phyloP scores from a whole-genome alignment of 495 filamentous ascomycete genomes.

The Aspergillus hancockii region DNA sequence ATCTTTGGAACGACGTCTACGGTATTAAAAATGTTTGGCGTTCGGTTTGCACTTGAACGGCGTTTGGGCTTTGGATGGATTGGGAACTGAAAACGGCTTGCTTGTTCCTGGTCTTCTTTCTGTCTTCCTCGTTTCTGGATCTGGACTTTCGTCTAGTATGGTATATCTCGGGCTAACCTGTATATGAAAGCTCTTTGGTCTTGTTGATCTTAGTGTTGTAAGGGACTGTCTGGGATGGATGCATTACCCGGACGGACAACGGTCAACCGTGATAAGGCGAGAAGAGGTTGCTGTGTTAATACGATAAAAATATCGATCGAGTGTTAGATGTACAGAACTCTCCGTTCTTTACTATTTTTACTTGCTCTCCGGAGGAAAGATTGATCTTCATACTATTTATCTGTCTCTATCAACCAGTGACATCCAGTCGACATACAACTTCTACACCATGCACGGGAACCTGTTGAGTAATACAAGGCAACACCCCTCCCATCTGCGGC shows the following conservation, averaged over 20 bases:
- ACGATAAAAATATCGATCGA: constrained; percentile 1
- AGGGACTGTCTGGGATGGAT: neutral
- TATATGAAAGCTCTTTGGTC: neutral
- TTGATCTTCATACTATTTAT: neutral
- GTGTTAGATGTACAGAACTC: neutral
- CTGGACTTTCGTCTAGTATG: neutral
- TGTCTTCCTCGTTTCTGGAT: neutral
- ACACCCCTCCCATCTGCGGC: constrained; percentile 32
- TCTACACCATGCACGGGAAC: constrained; percentile 10
- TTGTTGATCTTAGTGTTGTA: neutral
- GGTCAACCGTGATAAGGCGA: neutral
- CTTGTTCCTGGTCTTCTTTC: constrained; percentile 1
- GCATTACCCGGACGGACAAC: neutral
- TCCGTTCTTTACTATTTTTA: neutral
- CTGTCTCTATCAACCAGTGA: too few species aligned
- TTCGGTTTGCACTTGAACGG: constrained; percentile 8
- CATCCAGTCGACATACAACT: too few species aligned
- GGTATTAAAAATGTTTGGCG: constrained; percentile 8
- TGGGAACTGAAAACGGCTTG: constrained; percentile 3
- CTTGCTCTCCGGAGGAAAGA: neutral
- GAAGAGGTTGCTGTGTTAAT: neutral
- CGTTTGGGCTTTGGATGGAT: constrained; percentile 1
- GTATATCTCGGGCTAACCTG: neutral
- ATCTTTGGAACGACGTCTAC: neutral
- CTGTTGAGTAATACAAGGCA: constrained; percentile 39